Conservation (phyloP, 139 green algal species). For the Nannochloris sp. region DNA sequence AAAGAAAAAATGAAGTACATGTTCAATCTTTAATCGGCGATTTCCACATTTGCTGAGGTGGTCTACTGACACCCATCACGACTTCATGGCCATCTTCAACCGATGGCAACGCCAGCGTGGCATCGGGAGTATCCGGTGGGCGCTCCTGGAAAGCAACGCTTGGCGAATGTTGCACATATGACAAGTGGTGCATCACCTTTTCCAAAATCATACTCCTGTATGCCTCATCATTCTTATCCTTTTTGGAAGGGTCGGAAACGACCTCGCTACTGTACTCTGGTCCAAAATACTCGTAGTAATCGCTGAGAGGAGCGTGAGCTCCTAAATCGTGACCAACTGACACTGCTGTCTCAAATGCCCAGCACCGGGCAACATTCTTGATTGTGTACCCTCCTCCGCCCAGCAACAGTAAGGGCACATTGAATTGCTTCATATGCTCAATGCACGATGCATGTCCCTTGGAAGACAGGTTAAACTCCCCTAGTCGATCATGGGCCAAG, state of each 20-base stretch:
- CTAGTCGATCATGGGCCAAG: conserved; percentile 83
- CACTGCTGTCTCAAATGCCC: conserved; percentile 86
- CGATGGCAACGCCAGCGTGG: background rate
- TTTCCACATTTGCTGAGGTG: background rate
- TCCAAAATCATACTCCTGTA: conserved; percentile 37
- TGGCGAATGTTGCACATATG: conserved; percentile 14
- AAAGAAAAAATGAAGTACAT: background rate
- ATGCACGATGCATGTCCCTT: conserved; percentile 77
- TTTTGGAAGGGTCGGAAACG: conserved; percentile 1
- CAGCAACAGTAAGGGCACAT: conserved; percentile 52
- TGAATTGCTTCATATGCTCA: conserved; percentile 59
- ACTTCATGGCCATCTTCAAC: background rate
- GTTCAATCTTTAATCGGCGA: background rate
- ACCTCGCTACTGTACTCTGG: conserved; percentile 42
- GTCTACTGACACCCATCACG: background rate
- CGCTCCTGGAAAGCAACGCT: conserved; percentile 36
- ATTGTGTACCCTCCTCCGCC: conserved; percentile 96
- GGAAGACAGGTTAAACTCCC: conserved; percentile 82
- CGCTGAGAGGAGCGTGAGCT: conserved; percentile 73
- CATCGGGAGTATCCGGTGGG: conserved; percentile 20
- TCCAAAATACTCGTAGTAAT: conserved; percentile 86
- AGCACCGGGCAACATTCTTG: conserved; percentile 91
- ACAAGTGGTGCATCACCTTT: conserved; percentile 19
- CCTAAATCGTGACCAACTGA: conserved; percentile 46
- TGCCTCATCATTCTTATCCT: conserved; percentile 41